These are phyloP conservation scores for Cyberlindnera nakhonratchasimensis DNA, from an alignment of 805 yeast species.

Conservation along the genomic window DNA sequence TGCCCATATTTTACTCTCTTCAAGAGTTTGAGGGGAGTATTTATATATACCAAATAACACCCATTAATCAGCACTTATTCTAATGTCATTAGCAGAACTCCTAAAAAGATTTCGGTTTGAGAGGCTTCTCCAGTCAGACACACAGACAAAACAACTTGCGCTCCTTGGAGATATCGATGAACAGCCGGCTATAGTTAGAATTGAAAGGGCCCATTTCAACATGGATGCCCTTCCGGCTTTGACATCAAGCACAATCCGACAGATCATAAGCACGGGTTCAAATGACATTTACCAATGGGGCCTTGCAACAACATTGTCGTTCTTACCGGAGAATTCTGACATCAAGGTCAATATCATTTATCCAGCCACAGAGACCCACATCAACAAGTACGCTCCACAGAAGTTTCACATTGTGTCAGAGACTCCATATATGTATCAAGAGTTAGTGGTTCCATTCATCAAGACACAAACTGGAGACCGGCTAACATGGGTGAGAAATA, in stretches of 20 bases:
- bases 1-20: too few relatives aligned
- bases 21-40: neutral
- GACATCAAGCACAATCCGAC: slow-evolving; percentile 22
- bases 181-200: slow-evolving; percentile 60
- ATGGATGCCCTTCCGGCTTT: slow-evolving; percentile 24
- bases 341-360: slow-evolving; percentile 74
- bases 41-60: neutral
- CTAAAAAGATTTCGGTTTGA: slow-evolving; percentile 39
- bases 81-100: slow-evolving; percentile 19
- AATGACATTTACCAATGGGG: slow-evolving; percentile 92
- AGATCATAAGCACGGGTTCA: slow-evolving; percentile 41
- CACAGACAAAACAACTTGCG: slow-evolving; percentile 63
- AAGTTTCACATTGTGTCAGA: slow-evolving; percentile 62
- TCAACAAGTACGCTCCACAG: slow-evolving; percentile 68
- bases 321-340: slow-evolving; percentile 46
- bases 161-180: slow-evolving; percentile 64
- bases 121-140: slow-evolving; percentile 51
- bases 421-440: slow-evolving; percentile 71
- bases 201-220: slow-evolving; percentile 70
- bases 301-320: slow-evolving; percentile 45
- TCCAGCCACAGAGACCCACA: slow-evolving; percentile 88
- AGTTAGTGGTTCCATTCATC: slow-evolving; percentile 70
- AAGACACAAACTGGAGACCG: slow-evolving; percentile 72
- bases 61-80: neutral
- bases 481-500: slow-evolving; percentile 86